Evolutionary conservation across 768 basidiomycete species (phyloP), one percentile per base, ranked within the genome.

Genomic region (Phanerodontia chrysosporium): DNA sequence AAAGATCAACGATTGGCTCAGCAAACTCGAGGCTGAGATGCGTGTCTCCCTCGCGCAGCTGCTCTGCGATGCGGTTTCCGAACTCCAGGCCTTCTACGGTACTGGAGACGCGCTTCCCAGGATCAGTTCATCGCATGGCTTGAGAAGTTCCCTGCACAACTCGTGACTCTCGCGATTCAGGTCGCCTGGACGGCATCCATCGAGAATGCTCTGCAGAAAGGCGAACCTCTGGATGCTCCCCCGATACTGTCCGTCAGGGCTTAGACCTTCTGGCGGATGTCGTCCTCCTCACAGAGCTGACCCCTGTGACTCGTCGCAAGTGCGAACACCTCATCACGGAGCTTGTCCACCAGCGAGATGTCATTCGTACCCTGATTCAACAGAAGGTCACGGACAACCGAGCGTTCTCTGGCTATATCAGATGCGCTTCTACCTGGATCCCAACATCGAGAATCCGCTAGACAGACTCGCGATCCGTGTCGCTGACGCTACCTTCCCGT

Each of bases 271-370:
- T 99, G n/a, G 96, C 97, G 9, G 95, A 98, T 67, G 89, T 98
- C 45, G 97, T 99, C 35, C n/a, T n/a, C n/a, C 78, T 99, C 35
- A 89, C 87, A 53, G 95, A 98, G 66, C 84, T 98, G 32, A 80
- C 76, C 44, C 85, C 91, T 18, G 90, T 94, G 45, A 95, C 94
- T n/a, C 90, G 97, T 58, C 88, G 92, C 64, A 99, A 99, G 75
- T 95, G 95, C 78, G 97, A 99, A 65, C 95, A 98, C 67, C 84
- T 99, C 63, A 98, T 99, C 77, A 98, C 96, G 0, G 97, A 99
- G 71, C 84, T 99, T 14, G 97, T 98, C 39, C 97, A 99, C 72
- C 95, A 99, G 70, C 84, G 97, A 62, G 97, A 99, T 73, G 96
- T 98, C 42, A 88, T 86, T 39, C 89, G 97, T 13, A 76, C 80